Evolutionary conservation across 2,329 filamentous ascomycete genomes (phyloP), one percentile per base, ranked within the genome.

Genomic region (Penicillium fuscoglaucum): DNA sequence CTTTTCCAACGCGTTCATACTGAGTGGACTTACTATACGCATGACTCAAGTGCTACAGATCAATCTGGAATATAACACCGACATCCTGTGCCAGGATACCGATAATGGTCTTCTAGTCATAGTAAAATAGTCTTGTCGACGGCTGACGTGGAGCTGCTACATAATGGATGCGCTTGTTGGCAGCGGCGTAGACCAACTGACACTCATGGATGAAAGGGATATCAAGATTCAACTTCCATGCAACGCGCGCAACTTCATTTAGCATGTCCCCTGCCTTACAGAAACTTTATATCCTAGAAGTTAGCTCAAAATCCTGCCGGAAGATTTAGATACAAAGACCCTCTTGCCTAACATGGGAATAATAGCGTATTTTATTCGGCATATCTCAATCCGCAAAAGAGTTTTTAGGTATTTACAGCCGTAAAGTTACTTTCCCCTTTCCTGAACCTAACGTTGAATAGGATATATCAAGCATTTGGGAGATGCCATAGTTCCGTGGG

Each of bases 151-250:
- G 71, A 66, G 66, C 31, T 71, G 70, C 45, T 73, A 72, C 55
- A 60, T 72, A 13, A 62, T 67, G 52, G 69, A 72, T 57, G 60
- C 68, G 12, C 63, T 68, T 6, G 67, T 70, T 9, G 70, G 68
- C 15, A 70, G 70, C 40, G 70, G 70, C 37, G 68, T 70, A 12
- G 68, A 72, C 40, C 70, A 72, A 47, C 65, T 72, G 13, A 70
- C 68, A 0, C 53, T 72, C 15, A 59, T 71, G 15, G 61, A 68
- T 51, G 69, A 71, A 35, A 62, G 59, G 7, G 69, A 72, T 29
- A 66, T 72, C 55, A 70, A 71, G 45, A 68, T 73, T 15, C 71
- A 73, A 41, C 60, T 73, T 10, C 71, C 71, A 1, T 72, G 69
- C 45, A 64, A 68, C 28, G 70, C 72, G 41, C 62, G 68, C 6